Evolutionary conservation across 2,329 filamentous ascomycete genomes (phyloP), one percentile per base, ranked within the genome.

Genomic region (Hirsutella minnesotensis): DNA sequence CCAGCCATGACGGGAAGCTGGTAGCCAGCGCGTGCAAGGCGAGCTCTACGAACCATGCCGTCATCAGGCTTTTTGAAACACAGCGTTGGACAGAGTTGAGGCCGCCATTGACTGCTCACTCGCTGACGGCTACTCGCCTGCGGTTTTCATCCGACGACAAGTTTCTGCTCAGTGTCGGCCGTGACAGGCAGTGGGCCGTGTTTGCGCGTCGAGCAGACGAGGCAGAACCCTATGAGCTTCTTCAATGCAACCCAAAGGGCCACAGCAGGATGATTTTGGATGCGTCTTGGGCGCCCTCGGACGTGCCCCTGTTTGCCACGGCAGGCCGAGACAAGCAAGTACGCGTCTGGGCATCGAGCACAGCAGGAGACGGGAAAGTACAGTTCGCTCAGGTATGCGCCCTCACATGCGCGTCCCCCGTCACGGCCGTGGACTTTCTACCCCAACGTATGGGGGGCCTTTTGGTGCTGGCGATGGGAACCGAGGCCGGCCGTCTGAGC

Each of bases 11-110:
- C 53, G 83, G 84, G 12, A 68, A 63, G 3, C 62, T 95, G 19
- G 73, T 98, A 13, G 92, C 92, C 27, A 95, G 89, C 42, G 88
- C 92, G 2, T 98, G 92, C 67, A 86, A 85, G 56, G 92, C 92
- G 16, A 94, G 83, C 57, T 94, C 88, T 1, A 72, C 90, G 44
- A 92, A 95, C 60, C 92, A 98, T 58, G 92, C 92, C 36, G 89
- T 96, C 33, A 86, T 98, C 53, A 79, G 92, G 18, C 63, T 98
- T 8, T 96, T 94, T 57, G 87, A 94, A 58, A 92, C 89, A 12
- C 73, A 72, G 29, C 76, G 77, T 37, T 98, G 92, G 92, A 83
- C 86, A 16, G 88, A 98, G 64, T 68, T 95, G 35, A 80, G 78
- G 46, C 89, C 90, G 2, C 76, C 90, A 0, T 70, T 98, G 24